Percentiles rank a stretch among this genome's conserved stretches.
Conservation (phyloP, 495 filamentous ascomycete genomes). For the Podospora pseudoanserina region DNA sequence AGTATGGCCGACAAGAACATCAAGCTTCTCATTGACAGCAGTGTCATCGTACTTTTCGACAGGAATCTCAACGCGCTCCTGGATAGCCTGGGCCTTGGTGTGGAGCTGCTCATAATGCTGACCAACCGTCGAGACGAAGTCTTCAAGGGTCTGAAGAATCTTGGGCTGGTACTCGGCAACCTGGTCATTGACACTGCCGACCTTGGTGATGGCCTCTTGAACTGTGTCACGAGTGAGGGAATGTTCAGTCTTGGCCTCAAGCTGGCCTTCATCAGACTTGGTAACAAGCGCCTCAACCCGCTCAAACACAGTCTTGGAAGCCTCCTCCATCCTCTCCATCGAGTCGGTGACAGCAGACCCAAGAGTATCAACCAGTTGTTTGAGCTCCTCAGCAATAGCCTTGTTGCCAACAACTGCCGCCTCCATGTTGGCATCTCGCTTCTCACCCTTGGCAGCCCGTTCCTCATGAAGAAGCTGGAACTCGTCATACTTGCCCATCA, state of each 20-base stretch:
- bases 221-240: conserved; percentile 72
- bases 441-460: conserved; percentile 63
- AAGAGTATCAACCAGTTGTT: conserved; percentile 76
- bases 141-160: conserved; percentile 74
- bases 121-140: conserved; percentile 73
- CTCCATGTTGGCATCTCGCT: conserved; percentile 61
- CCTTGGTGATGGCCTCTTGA: conserved; percentile 61
- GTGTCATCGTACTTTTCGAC: conserved; percentile 56
- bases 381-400: conserved; percentile 78
- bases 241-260: conserved; percentile 69
- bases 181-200: conserved; percentile 72
- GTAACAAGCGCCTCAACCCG: conserved; percentile 70
- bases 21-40: conserved; percentile 76
- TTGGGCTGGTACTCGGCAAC: conserved; percentile 79
- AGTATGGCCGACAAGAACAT: conserved; percentile 71
- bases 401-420: conserved; percentile 69
- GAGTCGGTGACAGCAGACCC: conserved; percentile 77
- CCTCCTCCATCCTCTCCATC: conserved; percentile 76
- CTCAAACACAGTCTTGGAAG: conserved; percentile 77
- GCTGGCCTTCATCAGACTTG: conserved; percentile 73
- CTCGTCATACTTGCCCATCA: conserved; percentile 80
- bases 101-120: conserved; percentile 76
- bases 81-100: conserved; percentile 40
- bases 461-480: conserved; percentile 66
- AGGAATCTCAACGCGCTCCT: conserved; percentile 53